phyloP scores from a whole-genome alignment of 257 asterid genomes.

The Primulina huaijiensis region DNA sequence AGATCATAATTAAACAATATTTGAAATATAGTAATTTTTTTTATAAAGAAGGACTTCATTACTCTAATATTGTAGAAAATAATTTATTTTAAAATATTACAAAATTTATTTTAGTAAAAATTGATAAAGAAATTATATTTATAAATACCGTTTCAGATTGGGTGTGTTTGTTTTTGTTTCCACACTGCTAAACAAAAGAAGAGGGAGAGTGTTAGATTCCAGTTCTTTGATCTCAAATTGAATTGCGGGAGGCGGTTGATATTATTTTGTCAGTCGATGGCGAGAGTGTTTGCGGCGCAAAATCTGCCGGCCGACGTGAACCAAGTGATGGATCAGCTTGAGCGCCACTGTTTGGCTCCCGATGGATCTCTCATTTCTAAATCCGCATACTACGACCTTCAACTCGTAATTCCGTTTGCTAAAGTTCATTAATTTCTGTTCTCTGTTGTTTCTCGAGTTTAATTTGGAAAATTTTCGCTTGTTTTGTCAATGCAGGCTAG shows the following conservation, averaged over 20 bases:
- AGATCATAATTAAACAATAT: no score
- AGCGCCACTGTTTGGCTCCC: constrained; percentile 92
- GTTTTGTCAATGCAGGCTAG: constrained; percentile 66
- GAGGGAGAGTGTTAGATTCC: neutral
- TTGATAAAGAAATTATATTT: no score
- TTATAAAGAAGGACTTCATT: no score
- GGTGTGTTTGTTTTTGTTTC: no score
- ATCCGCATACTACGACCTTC: constrained; percentile 81
- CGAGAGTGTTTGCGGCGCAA: constrained; percentile 54
- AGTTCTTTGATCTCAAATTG: constrained; percentile 18
- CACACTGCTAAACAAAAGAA: neutral
- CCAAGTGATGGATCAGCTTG: constrained; percentile 83
- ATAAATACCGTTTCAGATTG: no score
- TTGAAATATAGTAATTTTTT: no score
- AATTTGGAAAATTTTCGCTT: constrained; percentile 5
- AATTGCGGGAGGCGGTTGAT: neutral
- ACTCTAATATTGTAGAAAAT: no score
- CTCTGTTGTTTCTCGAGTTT: neutral
- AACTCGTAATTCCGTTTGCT: constrained; percentile 43
- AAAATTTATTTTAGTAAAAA: no score
- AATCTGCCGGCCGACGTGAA: constrained; percentile 71
- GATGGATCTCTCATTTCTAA: constrained; percentile 94
- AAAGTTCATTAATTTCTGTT: constrained; percentile 1
- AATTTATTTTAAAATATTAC: no score
- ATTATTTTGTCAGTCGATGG: constrained; percentile 29